These are phyloP conservation scores for Cairneyella variabilis DNA, from an alignment of 495 filamentous ascomycete genomes.

Conservation along the genomic window DNA sequence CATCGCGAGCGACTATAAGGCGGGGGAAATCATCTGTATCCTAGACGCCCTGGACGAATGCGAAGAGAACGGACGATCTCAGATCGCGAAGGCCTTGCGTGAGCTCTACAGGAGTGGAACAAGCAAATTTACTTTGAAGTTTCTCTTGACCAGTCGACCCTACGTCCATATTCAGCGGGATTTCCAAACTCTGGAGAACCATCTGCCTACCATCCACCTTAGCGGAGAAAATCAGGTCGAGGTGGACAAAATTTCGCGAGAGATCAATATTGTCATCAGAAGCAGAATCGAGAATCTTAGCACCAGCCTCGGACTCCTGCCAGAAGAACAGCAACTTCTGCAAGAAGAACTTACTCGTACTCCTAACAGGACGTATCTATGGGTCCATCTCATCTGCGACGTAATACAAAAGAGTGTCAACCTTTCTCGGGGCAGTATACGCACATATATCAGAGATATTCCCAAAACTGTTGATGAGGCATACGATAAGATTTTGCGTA, in stretches of 20 bases:
- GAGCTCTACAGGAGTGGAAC: too few relatives aligned
- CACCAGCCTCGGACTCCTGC: conserved; percentile 1
- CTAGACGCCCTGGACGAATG: conserved; percentile 48
- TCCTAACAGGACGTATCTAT: conserved; percentile 16
- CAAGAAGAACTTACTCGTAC: conserved; percentile 8
- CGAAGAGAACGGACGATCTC: conserved; percentile 7
- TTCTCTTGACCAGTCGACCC: too few relatives aligned
- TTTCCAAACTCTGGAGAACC: too few relatives aligned
- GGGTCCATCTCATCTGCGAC: conserved; percentile 25
- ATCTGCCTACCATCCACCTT: too few relatives aligned
- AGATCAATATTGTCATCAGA: too few relatives aligned
- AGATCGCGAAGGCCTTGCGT: conserved; percentile 11
- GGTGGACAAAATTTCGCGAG: too few relatives aligned
- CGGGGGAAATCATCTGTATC: conserved; percentile 45
- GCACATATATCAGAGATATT: neutral
- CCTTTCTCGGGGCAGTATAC: neutral
- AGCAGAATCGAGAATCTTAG: neutral
- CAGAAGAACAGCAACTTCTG: conserved; percentile 24
- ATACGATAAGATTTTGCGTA: conserved; percentile 38
- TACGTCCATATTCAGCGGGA: too few relatives aligned
- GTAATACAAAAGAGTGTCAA: conserved; percentile 4
- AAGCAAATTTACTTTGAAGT: too few relatives aligned
- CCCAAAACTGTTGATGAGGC: conserved; percentile 14
- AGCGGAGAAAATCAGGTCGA: too few relatives aligned
- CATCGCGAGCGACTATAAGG: conserved; percentile 26